Conservation (phyloP, 23 red algal species). For the Gracilaria caudata region DNA sequence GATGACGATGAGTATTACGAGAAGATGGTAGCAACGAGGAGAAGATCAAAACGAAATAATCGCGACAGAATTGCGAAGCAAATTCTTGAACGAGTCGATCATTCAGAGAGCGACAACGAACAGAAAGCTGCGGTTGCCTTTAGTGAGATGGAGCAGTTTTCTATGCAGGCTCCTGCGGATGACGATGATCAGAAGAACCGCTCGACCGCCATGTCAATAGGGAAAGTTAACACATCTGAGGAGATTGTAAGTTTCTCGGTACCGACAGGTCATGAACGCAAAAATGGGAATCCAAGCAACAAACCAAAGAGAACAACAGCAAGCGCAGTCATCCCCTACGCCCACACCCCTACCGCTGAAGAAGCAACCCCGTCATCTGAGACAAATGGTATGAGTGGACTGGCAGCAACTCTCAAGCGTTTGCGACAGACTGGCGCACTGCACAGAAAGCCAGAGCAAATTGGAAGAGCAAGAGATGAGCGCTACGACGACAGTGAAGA, state of each 20-base stretch:
- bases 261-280: background rate
- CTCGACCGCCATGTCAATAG: background rate
- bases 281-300: background rate
- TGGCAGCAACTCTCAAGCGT: conserved; percentile 52
- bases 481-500: conserved; percentile 33
- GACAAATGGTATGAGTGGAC: conserved; percentile 39
- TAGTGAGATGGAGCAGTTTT: conserved; percentile 58
- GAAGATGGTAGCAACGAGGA: conserved; percentile 13
- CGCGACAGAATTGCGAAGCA: conserved; percentile 7
- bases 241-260: background rate
- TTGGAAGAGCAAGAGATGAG: conserved; percentile 68
- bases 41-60: conserved; percentile 25
- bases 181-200: background rate
- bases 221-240: too few relatives aligned
- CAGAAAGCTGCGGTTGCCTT: conserved; percentile 23
- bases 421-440: conserved; percentile 51
- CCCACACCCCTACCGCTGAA: conserved; percentile 5
- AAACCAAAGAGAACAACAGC: background rate
- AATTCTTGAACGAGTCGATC: conserved; percentile 52
- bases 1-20: conserved; percentile 45
- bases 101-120: conserved; percentile 29
- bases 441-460: conserved; percentile 29
- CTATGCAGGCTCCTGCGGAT: background rate
- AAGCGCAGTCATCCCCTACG: background rate
- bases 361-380: conserved; percentile 10